These are phyloP conservation scores for Nicotiana otophora DNA, from an alignment of 257 asterid species.

Conservation along the genomic window DNA sequence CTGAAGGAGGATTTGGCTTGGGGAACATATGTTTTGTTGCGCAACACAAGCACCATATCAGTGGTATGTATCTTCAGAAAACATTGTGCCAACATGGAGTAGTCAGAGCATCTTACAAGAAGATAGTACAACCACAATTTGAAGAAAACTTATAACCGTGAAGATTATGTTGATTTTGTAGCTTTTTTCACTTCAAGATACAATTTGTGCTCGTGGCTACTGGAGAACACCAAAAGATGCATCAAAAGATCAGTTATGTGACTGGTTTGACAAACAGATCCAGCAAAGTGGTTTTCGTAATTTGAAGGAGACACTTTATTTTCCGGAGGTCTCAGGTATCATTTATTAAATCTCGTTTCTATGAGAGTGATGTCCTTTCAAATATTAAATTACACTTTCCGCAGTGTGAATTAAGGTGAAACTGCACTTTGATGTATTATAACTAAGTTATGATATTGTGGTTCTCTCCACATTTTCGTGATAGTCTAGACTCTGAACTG, in stretches of 20 bases:
- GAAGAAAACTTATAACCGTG: not conserved
- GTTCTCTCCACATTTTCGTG: not conserved
- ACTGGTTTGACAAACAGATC: conserved; percentile 58
- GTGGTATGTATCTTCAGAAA: conserved; percentile 48
- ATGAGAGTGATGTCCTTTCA: not conserved
- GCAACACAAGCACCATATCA: conserved; percentile 80
- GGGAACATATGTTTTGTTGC: conserved; percentile 78
- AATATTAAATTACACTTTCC: not conserved
- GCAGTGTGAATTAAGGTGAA: not conserved
- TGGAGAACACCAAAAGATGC: conserved; percentile 62
- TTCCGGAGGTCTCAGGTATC: conserved; percentile 57
- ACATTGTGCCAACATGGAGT: conserved; percentile 1
- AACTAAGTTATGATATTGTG: not conserved
- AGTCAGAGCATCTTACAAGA: not conserved
- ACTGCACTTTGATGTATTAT: not conserved
- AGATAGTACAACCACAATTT: not conserved
- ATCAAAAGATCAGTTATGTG: conserved; percentile 37
- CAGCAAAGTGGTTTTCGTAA: conserved; percentile 43
- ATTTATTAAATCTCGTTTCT: not conserved
- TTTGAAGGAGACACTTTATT: conserved; percentile 59
- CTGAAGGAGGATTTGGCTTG: conserved; percentile 90
- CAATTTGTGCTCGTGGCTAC: conserved; percentile 84
- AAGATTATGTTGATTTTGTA: conserved; percentile 24
- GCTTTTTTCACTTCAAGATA: conserved; percentile 61
- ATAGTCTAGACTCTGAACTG: conserved; percentile 39